Percentiles rank a stretch among this genome's conserved stretches.
These are phyloP conservation scores for Fraxinus floribunda DNA, from an alignment of 305 asterid species.

Conservation along the genomic window DNA sequence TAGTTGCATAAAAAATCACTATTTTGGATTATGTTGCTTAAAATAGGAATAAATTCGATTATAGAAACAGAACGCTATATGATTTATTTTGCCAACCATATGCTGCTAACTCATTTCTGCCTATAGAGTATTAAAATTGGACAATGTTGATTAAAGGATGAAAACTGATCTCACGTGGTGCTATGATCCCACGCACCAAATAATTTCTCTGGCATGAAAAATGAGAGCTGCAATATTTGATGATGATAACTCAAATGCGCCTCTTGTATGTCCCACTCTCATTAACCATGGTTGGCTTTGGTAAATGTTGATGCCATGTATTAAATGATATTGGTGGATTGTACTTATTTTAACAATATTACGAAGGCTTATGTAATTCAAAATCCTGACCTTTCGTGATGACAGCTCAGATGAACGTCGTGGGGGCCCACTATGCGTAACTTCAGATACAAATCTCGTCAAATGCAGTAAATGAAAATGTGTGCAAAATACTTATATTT, in stretches of 20 bases:
- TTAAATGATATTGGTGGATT: neutral
- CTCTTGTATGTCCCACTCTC: neutral
- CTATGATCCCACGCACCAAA: too few species aligned
- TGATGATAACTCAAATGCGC: neutral
- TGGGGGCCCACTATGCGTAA: neutral
- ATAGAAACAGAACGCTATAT: neutral
- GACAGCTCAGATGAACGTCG: neutral
- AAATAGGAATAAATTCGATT: neutral
- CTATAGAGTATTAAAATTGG: neutral
- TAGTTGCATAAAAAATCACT: neutral
- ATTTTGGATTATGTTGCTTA: neutral
- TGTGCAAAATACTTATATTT: neutral
- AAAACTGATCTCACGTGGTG: constrained; percentile 2
- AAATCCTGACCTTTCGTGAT: neutral
- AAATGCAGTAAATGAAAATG: neutral
- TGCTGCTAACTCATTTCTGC: neutral
- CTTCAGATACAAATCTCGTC: neutral
- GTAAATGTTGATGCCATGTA: neutral
- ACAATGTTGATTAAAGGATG: too few species aligned
- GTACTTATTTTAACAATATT: neutral
- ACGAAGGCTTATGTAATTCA: neutral
- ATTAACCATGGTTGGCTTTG: neutral
- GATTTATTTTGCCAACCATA: neutral
- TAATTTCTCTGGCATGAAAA: neutral
- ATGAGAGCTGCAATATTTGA: neutral